Evolutionary conservation across 2,329 filamentous ascomycete genomes (phyloP), one percentile per base, ranked within the genome.

Genomic region (Trichoderma breve): DNA sequence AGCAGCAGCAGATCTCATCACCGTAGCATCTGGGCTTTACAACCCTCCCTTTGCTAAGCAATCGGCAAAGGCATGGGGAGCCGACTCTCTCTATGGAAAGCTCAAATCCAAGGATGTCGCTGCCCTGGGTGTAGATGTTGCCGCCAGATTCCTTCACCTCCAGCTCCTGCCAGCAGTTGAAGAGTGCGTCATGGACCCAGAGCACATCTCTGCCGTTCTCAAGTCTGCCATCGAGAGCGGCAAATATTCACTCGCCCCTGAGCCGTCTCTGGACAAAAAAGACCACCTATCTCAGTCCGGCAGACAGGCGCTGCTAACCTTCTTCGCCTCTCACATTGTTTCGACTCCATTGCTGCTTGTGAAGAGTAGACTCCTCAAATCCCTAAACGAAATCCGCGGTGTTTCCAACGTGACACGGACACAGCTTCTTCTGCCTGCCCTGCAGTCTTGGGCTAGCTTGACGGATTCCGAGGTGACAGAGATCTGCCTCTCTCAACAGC

Each of bases 161-260:
- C 85, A 92, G 47, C 82, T 98, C n/a, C 80, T 93, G 24, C 93
- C 93, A 0, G 88, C 87, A 2, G 82, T 97, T 11, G 95, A 98
- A 81, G 96, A 98, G 81, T 97, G 92, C 77, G 86, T 95, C 4
- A 88, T 98, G 75, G 94, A 98, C 78, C 84, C 89, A 4, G 88
- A 87, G 32, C 91, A 96, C 73, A 86, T 97, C 58, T 83, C 87
- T 30, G 88, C 88, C 24, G 86, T 91, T 3, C 80, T 97, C 6
- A 82, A 82, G 60, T 76, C 78, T 6, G 76, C 78, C 12, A 80
- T 84, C 64, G 82, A 83, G 73, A 80, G 80, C 39, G 82, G 84
- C 21, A 84, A 81, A 74, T 83, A 82, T 34, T 78, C 79, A 34
- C 73, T 74, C 15, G 76, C 78, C 24, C 79, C 81, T 1, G 75